Base-by-base conservation (phyloP, 1,139 yeast genomes). In the Scheffersomyces segobiensis region DNA sequence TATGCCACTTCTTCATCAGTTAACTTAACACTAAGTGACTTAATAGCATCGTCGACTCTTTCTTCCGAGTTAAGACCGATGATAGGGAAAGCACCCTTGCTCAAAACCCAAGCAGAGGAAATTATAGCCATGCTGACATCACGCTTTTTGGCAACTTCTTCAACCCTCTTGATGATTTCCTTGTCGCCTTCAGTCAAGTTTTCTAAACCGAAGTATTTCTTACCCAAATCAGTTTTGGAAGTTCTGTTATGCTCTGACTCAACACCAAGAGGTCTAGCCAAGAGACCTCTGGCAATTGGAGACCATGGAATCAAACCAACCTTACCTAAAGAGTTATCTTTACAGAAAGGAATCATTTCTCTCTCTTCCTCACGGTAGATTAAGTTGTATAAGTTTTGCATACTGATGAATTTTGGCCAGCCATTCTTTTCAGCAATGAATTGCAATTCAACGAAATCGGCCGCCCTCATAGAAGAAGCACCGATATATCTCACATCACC, bases 301-400 rank as follows among this genome's bases (percentile, higher is more conserved):
- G 83, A 79, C 82, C 83, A 83, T 6, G 87, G 86, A 56, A 81
- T 76, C 48, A 83, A 56, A 0, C 85, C 86, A 42, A 83, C 84
- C 32, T 81, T 79, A 8, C 76, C 76, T 48, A 73, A 54, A 3
- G 62, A 67, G 52, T 64, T 64, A 2, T 73, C 69, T 6, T 83
- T 70, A 65, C 87, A 83, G 70, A 74, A 86, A 39, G 83, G 85
- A 62, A 77, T 82, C 84, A 85, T 78, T 65, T 86, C 89, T 47
- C 83, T 71, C 66, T 86, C 90, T 57, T 86, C 89, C 65, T 86
- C 89, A 26, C 90, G 75, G 67, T 83, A 78, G 7, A 86, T 57
- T 62, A 85, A 73, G 67, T 84, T 85, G 69, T 84, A 84, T 67
- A 75, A 82, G 63, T 82, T 81, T 69, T 86, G 89, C 87, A 86